These are phyloP conservation scores for Parafenestella ontariensis DNA, from an alignment of 2,329 filamentous ascomycete genomes.

Conservation along the genomic window DNA sequence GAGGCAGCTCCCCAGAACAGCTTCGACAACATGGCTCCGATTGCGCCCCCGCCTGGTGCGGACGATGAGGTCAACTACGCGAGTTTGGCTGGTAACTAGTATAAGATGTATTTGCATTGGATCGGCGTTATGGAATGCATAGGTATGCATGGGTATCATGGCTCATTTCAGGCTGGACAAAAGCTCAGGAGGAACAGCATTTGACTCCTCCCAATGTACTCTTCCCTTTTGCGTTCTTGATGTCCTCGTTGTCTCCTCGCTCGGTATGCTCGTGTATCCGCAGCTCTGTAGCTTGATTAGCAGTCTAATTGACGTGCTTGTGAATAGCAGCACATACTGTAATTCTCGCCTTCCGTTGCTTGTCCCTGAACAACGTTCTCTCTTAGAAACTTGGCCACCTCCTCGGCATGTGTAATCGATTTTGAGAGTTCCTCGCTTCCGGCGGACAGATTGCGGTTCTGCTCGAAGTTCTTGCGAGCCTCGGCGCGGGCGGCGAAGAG, in stretches of 20 bases:
- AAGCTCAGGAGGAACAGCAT: slow-evolving; percentile 48
- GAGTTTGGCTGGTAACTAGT: slow-evolving; percentile 80
- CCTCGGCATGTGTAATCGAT: slow-evolving; percentile 79
- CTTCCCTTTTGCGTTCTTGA: slow-evolving; percentile 68
- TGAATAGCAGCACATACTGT: slow-evolving; percentile 60
- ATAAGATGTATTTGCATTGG: slow-evolving; percentile 21
- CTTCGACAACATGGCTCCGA: slow-evolving; percentile 54
- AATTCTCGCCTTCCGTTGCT: slow-evolving; percentile 60
- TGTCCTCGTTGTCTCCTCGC: slow-evolving; percentile 88
- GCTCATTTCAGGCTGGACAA: slow-evolving; percentile 30
- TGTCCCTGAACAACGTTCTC: slow-evolving; percentile 89
- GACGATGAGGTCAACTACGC: slow-evolving; percentile 84
- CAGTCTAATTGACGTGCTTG: background rate
- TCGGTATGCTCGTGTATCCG: slow-evolving; percentile 92
- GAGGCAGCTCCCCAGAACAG: slow-evolving; percentile 52
- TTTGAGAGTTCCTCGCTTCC: slow-evolving; percentile 66
- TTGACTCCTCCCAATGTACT: slow-evolving; percentile 47
- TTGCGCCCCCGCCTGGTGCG: slow-evolving; percentile 80
- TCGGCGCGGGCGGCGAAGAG: slow-evolving; percentile 74
- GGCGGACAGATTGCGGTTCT: slow-evolving; percentile 66
- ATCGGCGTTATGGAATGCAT: slow-evolving; percentile 32
- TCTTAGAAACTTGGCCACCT: slow-evolving; percentile 79
- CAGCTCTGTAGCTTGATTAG: slow-evolving; percentile 65
- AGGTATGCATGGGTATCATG: slow-evolving; percentile 40
- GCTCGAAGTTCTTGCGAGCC: slow-evolving; percentile 77